These are phyloP conservation scores for Cordyceps farinosa DNA, from an alignment of 2,329 filamentous ascomycete species.

Conservation along the genomic window DNA sequence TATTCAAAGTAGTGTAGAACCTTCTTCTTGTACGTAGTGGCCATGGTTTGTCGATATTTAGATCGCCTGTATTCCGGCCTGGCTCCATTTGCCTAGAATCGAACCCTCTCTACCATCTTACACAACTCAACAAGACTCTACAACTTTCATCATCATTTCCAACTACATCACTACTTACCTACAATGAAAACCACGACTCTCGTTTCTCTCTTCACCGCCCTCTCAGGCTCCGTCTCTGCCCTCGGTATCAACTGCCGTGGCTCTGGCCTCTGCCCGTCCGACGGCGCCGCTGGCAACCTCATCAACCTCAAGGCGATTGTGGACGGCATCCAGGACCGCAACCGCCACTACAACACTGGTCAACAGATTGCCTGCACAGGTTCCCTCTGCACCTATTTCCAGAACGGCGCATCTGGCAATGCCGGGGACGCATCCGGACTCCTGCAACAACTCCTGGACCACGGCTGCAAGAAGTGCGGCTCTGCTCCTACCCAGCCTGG, in stretches of 20 bases:
- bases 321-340: constrained; percentile 15
- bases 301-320: constrained; percentile 19
- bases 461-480: constrained; percentile 21
- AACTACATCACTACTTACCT: neutral
- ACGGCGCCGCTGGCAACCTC: constrained; percentile 14
- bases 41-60: neutral
- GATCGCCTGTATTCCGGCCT: neutral
- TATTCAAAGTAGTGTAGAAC: neutral
- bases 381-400: constrained; percentile 22
- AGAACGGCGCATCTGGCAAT: constrained; percentile 20
- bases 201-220: constrained; percentile 8
- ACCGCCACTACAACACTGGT: constrained; percentile 19
- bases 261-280: constrained; percentile 20
- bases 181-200: neutral
- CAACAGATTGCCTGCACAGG: constrained; percentile 18
- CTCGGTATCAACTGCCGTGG: constrained; percentile 23
- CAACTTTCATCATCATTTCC: neutral
- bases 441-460: constrained; percentile 19
- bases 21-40: neutral
- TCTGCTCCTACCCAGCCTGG: constrained; percentile 21
- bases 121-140: neutral
- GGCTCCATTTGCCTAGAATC: no score
- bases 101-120: neutral
- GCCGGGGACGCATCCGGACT: constrained; percentile 18
- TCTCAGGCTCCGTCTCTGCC: constrained; percentile 15